Conservation (phyloP, 2,329 filamentous ascomycete species). For the Didymellaceae sp. region DNA sequence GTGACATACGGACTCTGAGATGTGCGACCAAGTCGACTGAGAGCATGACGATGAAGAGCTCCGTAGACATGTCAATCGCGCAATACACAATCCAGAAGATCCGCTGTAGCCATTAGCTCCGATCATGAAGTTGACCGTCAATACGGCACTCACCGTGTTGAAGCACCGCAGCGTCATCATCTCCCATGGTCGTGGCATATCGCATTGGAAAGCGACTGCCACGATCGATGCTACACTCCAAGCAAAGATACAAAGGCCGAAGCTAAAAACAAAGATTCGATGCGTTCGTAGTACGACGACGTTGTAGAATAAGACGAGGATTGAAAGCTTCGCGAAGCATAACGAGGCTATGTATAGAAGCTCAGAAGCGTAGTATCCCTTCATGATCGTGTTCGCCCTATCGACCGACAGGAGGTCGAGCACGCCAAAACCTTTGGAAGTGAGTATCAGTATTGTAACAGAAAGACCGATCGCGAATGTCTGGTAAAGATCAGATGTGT, state of each 20-base stretch:
- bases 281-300: slow-evolving; percentile 27
- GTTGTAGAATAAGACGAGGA: slow-evolving; percentile 38
- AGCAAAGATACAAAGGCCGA: slow-evolving; percentile 31
- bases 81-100: slow-evolving; percentile 46
- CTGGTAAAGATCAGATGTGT: slow-evolving; percentile 26
- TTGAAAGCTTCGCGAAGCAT: slow-evolving; percentile 41
- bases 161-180: slow-evolving; percentile 35
- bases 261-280: slow-evolving; percentile 26
- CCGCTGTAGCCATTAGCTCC: slow-evolving; percentile 30
- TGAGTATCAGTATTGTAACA: slow-evolving; percentile 31
- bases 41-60: slow-evolving; percentile 40
- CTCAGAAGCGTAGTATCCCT: slow-evolving; percentile 43
- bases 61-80: slow-evolving; percentile 41
- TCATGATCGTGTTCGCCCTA: slow-evolving; percentile 34
- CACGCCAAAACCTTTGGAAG: slow-evolving; percentile 35
- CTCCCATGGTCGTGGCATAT: slow-evolving; percentile 41
- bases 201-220: slow-evolving; percentile 40
- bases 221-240: slow-evolving; percentile 39
- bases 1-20: slow-evolving; percentile 29
- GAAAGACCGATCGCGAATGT: slow-evolving; percentile 37
- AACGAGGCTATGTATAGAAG: slow-evolving; percentile 41
- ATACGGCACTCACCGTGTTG: slow-evolving; percentile 33
- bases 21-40: slow-evolving; percentile 41
- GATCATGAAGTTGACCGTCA: fast-evolving
- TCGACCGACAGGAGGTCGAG: slow-evolving; percentile 21